Percentiles rank a stretch among this genome's conserved stretches.
Conservation (phyloP, 352 stramenopile species). For the Phytophthora pini region DNA sequence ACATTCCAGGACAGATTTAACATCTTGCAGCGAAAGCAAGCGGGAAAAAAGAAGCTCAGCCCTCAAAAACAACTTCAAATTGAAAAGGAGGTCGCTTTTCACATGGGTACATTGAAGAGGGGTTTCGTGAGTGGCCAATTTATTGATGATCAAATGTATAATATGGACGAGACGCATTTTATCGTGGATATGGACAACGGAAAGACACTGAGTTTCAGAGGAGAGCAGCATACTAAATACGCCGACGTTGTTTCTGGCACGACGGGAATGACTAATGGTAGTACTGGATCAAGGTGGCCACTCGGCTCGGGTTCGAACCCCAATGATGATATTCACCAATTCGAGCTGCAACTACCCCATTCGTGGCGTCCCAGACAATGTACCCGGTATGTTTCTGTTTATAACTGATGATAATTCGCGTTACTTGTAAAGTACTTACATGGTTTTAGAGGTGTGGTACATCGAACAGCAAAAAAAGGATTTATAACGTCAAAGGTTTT, state of each 20-base stretch:
- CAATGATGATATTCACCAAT: conserved; percentile 1
- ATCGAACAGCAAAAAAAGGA: background rate
- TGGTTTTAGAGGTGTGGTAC: background rate
- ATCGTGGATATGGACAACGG: background rate
- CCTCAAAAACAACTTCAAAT: background rate
- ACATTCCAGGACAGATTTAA: background rate
- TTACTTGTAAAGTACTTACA: too few species aligned
- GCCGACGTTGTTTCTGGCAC: background rate
- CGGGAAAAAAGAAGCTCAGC: conserved; percentile 1
- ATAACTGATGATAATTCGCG: too few species aligned
- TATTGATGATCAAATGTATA: background rate
- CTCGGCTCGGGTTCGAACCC: background rate
- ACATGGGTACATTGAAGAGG: background rate
- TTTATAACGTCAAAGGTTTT: conserved; percentile 2
- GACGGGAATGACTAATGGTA: background rate
- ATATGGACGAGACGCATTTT: conserved; percentile 1
- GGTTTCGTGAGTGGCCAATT: background rate
- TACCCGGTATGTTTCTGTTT: background rate
- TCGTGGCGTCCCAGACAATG: background rate
- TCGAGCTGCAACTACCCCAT: background rate
- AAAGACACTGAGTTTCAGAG: conserved; percentile 2
- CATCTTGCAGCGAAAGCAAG: conserved; percentile 2
- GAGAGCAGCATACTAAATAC: background rate
- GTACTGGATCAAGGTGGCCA: background rate
- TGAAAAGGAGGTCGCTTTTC: background rate